Evolutionary conservation across 306 rosid species (phyloP).

Genomic region (Cicer cuneatum): DNA sequence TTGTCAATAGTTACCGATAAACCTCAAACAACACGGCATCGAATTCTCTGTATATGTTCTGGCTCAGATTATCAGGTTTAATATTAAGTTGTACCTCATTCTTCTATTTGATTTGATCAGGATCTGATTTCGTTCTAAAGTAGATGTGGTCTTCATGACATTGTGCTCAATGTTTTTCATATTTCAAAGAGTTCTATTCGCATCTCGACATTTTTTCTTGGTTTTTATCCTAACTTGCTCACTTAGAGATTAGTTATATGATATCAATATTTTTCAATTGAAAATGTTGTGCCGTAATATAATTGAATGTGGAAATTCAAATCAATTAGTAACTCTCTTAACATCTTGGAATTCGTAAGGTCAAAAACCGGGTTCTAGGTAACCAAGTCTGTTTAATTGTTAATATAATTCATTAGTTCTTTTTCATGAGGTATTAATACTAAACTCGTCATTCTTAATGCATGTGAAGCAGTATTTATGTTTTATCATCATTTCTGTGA

Average conservation of each 20-base stretch:
- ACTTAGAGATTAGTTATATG: constrained; percentile 10
- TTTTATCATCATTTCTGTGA: constrained; percentile 41
- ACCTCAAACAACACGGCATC: constrained; percentile 97
- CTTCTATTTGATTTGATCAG: constrained; percentile 35
- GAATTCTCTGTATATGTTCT: constrained; percentile 94
- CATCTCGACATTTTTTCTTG: neutral
- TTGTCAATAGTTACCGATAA: constrained; percentile 93
- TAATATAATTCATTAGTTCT: neutral
- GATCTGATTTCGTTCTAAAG: neutral
- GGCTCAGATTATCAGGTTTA: constrained; percentile 91
- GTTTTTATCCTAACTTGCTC: constrained; percentile 7
- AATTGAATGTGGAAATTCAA: constrained; percentile 23
- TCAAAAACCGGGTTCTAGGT: constrained; percentile 15
- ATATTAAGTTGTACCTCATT: constrained; percentile 33
- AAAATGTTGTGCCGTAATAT: constrained; percentile 10
- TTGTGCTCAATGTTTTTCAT: constrained; percentile 5
- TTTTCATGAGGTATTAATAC: constrained; percentile 10
- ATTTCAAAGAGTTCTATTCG: constrained; percentile 4
- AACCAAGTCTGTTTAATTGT: neutral
- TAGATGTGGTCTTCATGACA: constrained; percentile 2
- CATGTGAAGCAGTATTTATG: constrained; percentile 13
- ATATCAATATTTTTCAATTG: constrained; percentile 24
- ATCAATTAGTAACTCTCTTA: constrained; percentile 20
- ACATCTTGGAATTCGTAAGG: constrained; percentile 8
- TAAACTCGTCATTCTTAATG: constrained; percentile 1